Evolutionary conservation across 2,329 filamentous ascomycete genomes (phyloP).

Genomic region (Curvularia sp.): DNA sequence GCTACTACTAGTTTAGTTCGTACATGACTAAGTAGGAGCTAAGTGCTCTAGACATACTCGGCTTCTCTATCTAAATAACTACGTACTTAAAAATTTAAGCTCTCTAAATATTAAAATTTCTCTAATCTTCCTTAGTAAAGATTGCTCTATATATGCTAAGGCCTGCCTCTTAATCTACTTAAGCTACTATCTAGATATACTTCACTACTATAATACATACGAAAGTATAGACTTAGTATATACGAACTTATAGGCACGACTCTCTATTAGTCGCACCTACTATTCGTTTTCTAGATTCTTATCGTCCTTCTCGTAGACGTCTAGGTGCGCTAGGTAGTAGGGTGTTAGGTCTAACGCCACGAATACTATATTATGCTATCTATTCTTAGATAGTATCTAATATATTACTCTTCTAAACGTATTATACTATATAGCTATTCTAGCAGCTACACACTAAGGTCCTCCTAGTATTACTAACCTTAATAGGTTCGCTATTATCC

Average conservation of each 20-base stretch:
- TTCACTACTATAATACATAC: not conserved
- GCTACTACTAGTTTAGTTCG: not conserved
- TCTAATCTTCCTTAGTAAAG: not conserved
- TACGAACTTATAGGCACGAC: too few relatives aligned
- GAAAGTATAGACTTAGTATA: too few relatives aligned
- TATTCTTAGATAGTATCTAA: not conserved
- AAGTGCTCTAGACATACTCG: not conserved
- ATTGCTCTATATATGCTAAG: not conserved
- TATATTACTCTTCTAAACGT: not conserved
- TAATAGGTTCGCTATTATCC: not conserved
- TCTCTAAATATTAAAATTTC: not conserved
- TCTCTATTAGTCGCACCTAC: not conserved
- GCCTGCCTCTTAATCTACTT: not conserved
- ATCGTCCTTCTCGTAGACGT: not conserved
- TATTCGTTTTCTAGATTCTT: not conserved
- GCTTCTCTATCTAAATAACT: not conserved
- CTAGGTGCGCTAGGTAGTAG: not conserved
- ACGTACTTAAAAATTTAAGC: not conserved
- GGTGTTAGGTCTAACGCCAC: not conserved
- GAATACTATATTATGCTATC: not conserved
- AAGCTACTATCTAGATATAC: not conserved
- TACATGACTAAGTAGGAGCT: not conserved
- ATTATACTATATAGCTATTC: not conserved
- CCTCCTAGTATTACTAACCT: not conserved
- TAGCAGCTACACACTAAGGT: not conserved